Evolutionary conservation across 208 protist genomes (phyloP), one percentile per base, ranked within the genome.

Genomic region (Leishmania tropica): DNA sequence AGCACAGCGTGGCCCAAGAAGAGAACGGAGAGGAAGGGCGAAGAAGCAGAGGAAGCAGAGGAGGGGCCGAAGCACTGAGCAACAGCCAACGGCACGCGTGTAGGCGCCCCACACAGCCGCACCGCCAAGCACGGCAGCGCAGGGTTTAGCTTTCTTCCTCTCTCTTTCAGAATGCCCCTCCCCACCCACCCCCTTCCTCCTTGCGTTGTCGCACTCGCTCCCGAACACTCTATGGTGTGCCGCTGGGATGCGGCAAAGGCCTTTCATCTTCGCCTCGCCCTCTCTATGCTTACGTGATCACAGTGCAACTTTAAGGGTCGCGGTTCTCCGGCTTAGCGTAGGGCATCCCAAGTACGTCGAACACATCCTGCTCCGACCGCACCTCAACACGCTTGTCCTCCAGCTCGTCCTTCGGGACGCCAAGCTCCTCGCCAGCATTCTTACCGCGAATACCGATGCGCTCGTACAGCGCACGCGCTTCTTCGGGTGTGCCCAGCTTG

Each of bases 281-380:
- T 73, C 42, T 47, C 40, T 51, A 21, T 19, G 17, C 24, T 10
- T 42, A 4, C 15, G 21, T 51, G 15, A n/a, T 42, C 11, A n/a
- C n/a, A 2, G 47, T 2, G 47, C n/a, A 47, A 19, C n/a, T 47
- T 40, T 40, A 76, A n/a, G 94, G 94, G 73, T 97, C 94, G 17
- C 94, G 92, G 79, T 97, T 96, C 81, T 97, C 94, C 0, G 94
- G 94, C 79, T 94, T 94, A 2, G 90, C 90, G 82, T 92, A 96
- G 37, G 93, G 91, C 92, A 96, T 96, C 19, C 93, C 93, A 42
- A 97, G 88, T 17, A 91, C 92, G 65, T 96, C 95, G 77, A 97
- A 97, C 35, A 97, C 92, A 67, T 97, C 93, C 85, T 94, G 84
- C 85, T 97, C 95, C 3, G 83, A 93, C 60, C 81, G 91, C 76